Base-by-base conservation (phyloP, 163 green algal species). In the Scenedesmus sp. region DNA sequence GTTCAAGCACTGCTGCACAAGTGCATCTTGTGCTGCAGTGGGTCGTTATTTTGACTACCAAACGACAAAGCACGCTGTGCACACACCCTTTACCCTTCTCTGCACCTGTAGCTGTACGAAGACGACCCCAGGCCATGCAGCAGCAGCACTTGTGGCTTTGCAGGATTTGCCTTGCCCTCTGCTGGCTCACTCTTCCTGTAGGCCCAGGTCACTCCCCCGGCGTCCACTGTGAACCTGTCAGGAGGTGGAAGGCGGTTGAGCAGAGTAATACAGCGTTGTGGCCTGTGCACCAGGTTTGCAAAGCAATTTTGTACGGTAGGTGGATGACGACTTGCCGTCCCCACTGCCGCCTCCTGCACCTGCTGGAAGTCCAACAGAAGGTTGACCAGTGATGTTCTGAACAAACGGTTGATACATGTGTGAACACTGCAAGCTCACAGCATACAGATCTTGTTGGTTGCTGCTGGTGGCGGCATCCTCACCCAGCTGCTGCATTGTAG, bases 51-150 rank as follows among this genome's bases (percentile, higher is more conserved):
- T 56, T 56, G 46, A 56, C 46, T 9, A 70, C 56, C 2, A 10
- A n/a, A 70, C 1, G 2, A 70, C 51, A 9, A 33, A 33, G 56
- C 56, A 70, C 46, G 10, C 7, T 10, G 46, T 18, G 7, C 51
- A 56, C 46, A 56, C 46, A 56, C 7, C 46, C 7, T 7, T 56
- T 7, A 18, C 10, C 10, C 46, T 10, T 56, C 46, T 10, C 46
- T 16, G 40, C 35, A 94, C 94, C 93, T 89, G 88, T 94, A 97
- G 65, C 87, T 94, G 87, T 95, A 97, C 24, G 88, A 94, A 53
- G 59, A 92, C 56, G 89, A 95, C 24, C 92, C 94, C n/a, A 97
- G 87, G 68, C 95, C 95, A 81, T 97, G 95, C 37, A 97, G 89
- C 56, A 97, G 93, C 80, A 97, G 87, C 24, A 97, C 94, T 7